Percentiles rank a stretch among this genome's conserved stretches.
These are phyloP conservation scores for Apiotrichum domesticum DNA, from an alignment of 1,284 basidiomycete genomes.

Conservation along the genomic window DNA sequence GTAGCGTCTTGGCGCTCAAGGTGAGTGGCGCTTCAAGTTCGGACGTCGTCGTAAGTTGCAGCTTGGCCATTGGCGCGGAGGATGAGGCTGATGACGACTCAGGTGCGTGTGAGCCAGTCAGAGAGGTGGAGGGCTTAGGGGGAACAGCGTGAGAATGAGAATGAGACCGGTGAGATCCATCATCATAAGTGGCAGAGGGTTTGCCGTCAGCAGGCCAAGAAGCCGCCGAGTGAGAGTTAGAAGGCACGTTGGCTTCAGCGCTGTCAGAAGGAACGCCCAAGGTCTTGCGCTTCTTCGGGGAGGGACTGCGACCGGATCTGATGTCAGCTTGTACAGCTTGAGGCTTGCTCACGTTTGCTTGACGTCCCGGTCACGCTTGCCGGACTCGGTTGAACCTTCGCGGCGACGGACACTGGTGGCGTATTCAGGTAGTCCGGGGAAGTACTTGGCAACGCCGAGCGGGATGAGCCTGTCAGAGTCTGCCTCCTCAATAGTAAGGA, in stretches of 20 bases:
- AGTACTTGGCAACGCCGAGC: conserved; percentile 23
- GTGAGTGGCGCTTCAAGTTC: conserved; percentile 10
- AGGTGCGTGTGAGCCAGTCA: conserved; percentile 24
- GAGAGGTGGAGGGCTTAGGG: conserved; percentile 17
- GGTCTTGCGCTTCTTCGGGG: conserved; percentile 8
- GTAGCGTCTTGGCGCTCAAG: conserved; percentile 30
- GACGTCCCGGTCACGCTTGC: conserved; percentile 8
- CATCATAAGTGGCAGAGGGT: neutral
- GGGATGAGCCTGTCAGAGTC: conserved; percentile 39
- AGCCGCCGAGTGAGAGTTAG: neutral
- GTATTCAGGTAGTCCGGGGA: conserved; percentile 38
- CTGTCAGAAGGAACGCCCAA: conserved; percentile 2
- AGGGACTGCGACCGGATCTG: neutral
- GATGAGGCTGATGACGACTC: too few relatives aligned
- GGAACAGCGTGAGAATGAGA: conserved; percentile 3
- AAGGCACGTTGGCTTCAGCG: conserved; percentile 2
- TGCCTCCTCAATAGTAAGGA: conserved; percentile 33
- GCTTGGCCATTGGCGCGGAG: too few relatives aligned
- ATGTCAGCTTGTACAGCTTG: neutral
- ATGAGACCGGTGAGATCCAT: conserved; percentile 5
- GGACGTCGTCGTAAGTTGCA: too few relatives aligned
- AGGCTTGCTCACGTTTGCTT: neutral
- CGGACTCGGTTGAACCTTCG: neutral
- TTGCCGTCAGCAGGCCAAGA: neutral
- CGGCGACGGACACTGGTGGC: conserved; percentile 13